Evolutionary conservation across 495 filamentous ascomycete genomes (phyloP).

Genomic region (Podospora comata): DNA sequence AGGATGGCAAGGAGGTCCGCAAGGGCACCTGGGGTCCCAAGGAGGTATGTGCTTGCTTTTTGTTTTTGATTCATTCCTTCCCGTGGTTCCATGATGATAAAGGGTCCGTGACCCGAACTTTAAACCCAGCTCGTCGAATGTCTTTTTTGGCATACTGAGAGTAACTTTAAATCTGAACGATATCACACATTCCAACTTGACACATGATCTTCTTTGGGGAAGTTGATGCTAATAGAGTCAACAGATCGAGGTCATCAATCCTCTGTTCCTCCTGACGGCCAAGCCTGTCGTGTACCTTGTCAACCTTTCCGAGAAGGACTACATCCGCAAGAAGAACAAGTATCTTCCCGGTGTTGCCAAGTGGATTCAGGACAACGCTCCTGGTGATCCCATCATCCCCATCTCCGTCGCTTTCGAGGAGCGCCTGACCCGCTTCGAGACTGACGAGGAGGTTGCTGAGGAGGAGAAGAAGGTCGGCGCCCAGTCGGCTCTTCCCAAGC

Average conservation of each 20-base stretch:
- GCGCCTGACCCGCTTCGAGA: constrained; percentile 73
- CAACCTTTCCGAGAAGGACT: constrained; percentile 96
- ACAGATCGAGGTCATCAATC: constrained; percentile 97
- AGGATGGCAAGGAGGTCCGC: constrained; percentile 87
- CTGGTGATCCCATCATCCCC: constrained; percentile 86
- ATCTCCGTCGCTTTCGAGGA: constrained; percentile 92
- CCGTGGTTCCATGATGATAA: constrained; percentile 81
- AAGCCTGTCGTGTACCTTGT: constrained; percentile 97
- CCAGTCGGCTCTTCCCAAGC: constrained; percentile 87
- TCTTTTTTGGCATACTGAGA: constrained; percentile 73
- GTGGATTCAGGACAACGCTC: constrained; percentile 88
- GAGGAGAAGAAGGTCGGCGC: constrained; percentile 88
- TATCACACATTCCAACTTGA: constrained; percentile 49
- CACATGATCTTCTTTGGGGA: constrained; percentile 23
- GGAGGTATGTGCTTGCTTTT: constrained; percentile 67
- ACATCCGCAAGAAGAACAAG: constrained; percentile 99
- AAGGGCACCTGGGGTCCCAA: constrained; percentile 87
- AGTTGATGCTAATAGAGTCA: constrained; percentile 30
- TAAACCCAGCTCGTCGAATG: constrained; percentile 99
- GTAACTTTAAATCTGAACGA: constrained; percentile 46
- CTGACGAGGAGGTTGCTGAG: constrained; percentile 72
- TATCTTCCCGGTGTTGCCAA: constrained; percentile 86
- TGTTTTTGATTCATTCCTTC: constrained; percentile 12
- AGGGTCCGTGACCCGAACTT: constrained; percentile 89
- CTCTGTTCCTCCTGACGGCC: constrained; percentile 87